Conservation (phyloP, 257 asterid species). For the Coffea eugenioides region DNA sequence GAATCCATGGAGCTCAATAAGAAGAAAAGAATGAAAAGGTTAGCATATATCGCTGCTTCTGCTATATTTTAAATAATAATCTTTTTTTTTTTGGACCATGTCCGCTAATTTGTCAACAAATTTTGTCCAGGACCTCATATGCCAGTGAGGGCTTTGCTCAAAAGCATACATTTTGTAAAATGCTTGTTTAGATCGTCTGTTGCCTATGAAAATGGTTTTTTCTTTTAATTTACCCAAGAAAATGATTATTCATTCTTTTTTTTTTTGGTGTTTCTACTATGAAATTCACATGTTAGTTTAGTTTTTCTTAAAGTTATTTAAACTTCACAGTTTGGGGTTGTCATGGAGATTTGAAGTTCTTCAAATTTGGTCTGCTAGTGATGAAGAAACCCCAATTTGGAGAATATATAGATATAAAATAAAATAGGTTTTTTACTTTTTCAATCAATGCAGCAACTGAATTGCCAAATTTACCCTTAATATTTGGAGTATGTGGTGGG, state of each 20-base stretch:
- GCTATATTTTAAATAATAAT: not conserved
- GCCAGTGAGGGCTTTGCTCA: conserved; percentile 26
- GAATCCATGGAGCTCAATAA: not conserved
- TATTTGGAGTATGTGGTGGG: no score
- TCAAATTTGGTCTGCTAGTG: no score
- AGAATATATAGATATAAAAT: no score
- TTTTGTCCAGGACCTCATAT: conserved; percentile 34
- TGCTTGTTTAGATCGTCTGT: not conserved
- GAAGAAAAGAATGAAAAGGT: not conserved
- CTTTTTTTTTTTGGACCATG: conserved; percentile 28
- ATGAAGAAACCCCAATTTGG: no score
- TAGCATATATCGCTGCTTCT: not conserved
- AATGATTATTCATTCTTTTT: not conserved
- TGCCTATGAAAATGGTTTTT: not conserved
- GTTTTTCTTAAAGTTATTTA: not conserved
- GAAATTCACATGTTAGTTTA: not conserved
- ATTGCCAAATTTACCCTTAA: no score
- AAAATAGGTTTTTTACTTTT: no score
- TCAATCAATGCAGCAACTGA: no score
- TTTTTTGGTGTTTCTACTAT: not conserved
- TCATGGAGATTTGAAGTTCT: no score
- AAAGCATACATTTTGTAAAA: not conserved
- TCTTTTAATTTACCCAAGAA: no score
- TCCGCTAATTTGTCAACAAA: conserved; percentile 28
- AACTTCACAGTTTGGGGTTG: no score